Evolutionary conservation across 345 rosid species (phyloP).

Genomic region (Lepidium africanum): DNA sequence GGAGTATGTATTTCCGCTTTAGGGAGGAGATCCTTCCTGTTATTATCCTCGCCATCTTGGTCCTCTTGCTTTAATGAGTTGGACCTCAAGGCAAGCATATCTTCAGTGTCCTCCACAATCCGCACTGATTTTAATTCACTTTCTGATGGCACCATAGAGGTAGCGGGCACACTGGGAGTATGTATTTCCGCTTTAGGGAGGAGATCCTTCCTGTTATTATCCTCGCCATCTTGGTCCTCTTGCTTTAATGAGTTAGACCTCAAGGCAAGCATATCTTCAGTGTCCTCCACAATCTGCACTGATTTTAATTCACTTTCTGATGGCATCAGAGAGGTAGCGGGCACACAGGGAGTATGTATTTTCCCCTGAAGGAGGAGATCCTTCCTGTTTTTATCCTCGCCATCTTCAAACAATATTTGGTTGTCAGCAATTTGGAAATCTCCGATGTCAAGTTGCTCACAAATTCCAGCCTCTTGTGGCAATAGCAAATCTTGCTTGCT

Average conservation of each 20-base stretch:
- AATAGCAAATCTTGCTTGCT: background rate
- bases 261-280: slow-evolving; percentile 13
- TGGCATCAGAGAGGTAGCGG: slow-evolving; percentile 7
- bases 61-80: slow-evolving; percentile 13
- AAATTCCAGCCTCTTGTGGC: background rate
- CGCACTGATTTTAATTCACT: slow-evolving; percentile 21
- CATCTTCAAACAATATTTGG: background rate
- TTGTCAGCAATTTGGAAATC: slow-evolving; percentile 16
- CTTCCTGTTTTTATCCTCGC: slow-evolving; percentile 16
- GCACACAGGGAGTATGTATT: background rate
- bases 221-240: slow-evolving; percentile 18
- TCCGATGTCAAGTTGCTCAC: slow-evolving; percentile 7
- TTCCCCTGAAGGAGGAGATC: slow-evolving; percentile 20
- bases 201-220: slow-evolving; percentile 18
- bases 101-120: slow-evolving; percentile 22
- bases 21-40: slow-evolving; percentile 14
- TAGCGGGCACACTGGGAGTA: background rate
- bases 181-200: slow-evolving; percentile 6
- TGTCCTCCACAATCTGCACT: slow-evolving; percentile 21
- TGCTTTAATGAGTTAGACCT: slow-evolving; percentile 14
- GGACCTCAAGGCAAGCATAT: slow-evolving; percentile 11
- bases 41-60: slow-evolving; percentile 18
- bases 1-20: slow-evolving; percentile 13
- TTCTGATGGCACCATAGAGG: slow-evolving; percentile 20
- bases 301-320: slow-evolving; percentile 24